Percentiles rank a stretch among this genome's conserved stretches.
Evolutionary conservation across 2,329 filamentous ascomycete genomes (phyloP).

Genomic region (Diaporthe sp.): DNA sequence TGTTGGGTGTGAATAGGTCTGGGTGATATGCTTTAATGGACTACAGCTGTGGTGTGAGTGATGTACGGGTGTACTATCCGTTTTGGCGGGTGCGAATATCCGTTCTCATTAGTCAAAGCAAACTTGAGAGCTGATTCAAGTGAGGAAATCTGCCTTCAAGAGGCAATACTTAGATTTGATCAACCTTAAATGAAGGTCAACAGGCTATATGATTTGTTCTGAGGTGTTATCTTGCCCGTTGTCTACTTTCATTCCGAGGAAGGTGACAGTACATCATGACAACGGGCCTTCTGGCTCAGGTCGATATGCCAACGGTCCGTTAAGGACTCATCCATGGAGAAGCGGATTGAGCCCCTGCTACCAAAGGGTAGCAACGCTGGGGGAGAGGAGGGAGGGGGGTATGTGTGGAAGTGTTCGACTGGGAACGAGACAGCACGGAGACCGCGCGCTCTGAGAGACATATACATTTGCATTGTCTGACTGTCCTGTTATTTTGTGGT

Average conservation of each 20-base stretch:
- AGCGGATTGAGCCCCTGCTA: constrained; percentile 77
- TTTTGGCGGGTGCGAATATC: too few species aligned
- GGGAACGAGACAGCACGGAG: constrained; percentile 26
- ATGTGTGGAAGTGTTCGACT: constrained; percentile 28
- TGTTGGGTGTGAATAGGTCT: too few species aligned
- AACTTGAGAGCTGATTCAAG: not conserved
- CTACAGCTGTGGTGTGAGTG: too few species aligned
- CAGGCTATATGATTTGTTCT: constrained; percentile 40
- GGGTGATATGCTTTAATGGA: too few species aligned
- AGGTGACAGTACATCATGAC: constrained; percentile 49
- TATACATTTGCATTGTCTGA: constrained; percentile 31
- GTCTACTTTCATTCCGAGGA: constrained; percentile 51
- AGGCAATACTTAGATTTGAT: not conserved
- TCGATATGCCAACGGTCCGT: constrained; percentile 85
- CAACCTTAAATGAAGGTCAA: not conserved
- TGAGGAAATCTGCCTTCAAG: not conserved
- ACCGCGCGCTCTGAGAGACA: constrained; percentile 23
- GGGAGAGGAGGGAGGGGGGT: constrained; percentile 54
- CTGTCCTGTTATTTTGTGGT: constrained; percentile 38
- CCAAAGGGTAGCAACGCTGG: constrained; percentile 84
- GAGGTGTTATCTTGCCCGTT: constrained; percentile 59
- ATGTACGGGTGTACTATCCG: too few species aligned
- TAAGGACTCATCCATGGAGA: constrained; percentile 76
- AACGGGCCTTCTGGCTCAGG: constrained; percentile 56
- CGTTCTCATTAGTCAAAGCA: too few species aligned